Conservation (phyloP, 139 green algal species). For the Pseudopediastrum boryanum region DNA sequence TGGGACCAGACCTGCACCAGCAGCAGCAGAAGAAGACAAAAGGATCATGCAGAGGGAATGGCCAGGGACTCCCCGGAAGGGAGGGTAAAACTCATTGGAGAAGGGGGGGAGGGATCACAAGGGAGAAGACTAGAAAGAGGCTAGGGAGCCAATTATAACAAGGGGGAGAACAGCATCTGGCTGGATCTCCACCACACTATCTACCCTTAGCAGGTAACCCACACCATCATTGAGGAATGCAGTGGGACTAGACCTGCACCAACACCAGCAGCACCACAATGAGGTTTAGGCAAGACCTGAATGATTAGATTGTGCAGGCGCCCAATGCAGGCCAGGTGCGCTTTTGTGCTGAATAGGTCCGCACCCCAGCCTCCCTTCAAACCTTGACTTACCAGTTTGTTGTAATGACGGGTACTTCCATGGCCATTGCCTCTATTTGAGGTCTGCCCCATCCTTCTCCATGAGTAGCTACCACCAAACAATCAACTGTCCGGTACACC, state of each 20-base stretch:
- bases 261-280: background rate
- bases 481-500: conserved; percentile 31
- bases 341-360: background rate
- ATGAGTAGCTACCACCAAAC: conserved; percentile 74
- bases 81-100: background rate
- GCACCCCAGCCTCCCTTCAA: background rate
- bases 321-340: background rate
- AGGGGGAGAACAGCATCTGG: background rate
- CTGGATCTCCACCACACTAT: background rate
- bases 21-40: background rate
- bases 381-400: conserved; percentile 31
- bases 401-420: conserved; percentile 32
- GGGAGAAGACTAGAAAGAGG: background rate
- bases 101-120: background rate
- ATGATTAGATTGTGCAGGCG: background rate
- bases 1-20: conserved; percentile 20
- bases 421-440: conserved; percentile 54
- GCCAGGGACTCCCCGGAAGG: background rate
- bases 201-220: background rate
- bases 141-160: background rate
- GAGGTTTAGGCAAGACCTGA: background rate
- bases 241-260: background rate
- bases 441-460: conserved; percentile 76
- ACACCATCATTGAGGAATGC: background rate
- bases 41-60: background rate